A percentile compares a stretch with the other conserved stretches of the same genome.
These are phyloP conservation scores for Botrytis porri DNA, from an alignment of 2,329 filamentous ascomycete genomes.

Conservation along the genomic window DNA sequence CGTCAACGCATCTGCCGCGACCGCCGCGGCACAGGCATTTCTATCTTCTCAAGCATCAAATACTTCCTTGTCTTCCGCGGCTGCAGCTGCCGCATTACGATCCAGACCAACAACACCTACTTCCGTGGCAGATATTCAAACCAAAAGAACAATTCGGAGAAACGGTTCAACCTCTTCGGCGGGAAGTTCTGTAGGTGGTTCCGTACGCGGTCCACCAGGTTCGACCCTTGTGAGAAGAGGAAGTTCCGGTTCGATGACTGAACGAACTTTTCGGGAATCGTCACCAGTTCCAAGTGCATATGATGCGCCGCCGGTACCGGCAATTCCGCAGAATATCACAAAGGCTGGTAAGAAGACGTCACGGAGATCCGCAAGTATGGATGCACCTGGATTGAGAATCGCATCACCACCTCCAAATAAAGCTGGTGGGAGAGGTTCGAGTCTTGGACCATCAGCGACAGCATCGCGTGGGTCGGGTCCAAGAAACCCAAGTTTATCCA, in stretches of 20 bases:
- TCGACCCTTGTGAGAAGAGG: constrained; percentile 58
- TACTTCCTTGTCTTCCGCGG: constrained; percentile 73
- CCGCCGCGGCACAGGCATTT: constrained; percentile 80
- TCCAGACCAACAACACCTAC: constrained; percentile 75
- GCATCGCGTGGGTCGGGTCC: constrained; percentile 29
- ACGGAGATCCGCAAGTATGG: constrained; percentile 40
- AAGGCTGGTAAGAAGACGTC: constrained; percentile 30
- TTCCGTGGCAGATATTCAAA: constrained; percentile 77
- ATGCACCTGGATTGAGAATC: constrained; percentile 37
- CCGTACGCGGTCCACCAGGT: constrained; percentile 40
- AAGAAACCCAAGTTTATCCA: constrained; percentile 32
- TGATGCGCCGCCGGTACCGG: constrained; percentile 71
- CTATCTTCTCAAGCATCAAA: constrained; percentile 62
- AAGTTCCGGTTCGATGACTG: constrained; percentile 81
- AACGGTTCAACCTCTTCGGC: constrained; percentile 69
- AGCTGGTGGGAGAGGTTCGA: constrained; percentile 35
- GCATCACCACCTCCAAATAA: constrained; percentile 35
- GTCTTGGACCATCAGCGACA: constrained; percentile 30
- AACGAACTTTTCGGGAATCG: constrained; percentile 78
- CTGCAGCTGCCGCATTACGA: constrained; percentile 80
- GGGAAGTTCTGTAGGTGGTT: constrained; percentile 46
- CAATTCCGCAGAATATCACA: constrained; percentile 56
- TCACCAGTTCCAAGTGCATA: constrained; percentile 41
- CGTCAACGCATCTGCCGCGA: constrained; percentile 69
- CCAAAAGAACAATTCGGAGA: constrained; percentile 77